Evolutionary conservation across 106 monocot species (phyloP), one percentile per base, ranked within the genome.

Genomic region (Cymbidium sinense): DNA sequence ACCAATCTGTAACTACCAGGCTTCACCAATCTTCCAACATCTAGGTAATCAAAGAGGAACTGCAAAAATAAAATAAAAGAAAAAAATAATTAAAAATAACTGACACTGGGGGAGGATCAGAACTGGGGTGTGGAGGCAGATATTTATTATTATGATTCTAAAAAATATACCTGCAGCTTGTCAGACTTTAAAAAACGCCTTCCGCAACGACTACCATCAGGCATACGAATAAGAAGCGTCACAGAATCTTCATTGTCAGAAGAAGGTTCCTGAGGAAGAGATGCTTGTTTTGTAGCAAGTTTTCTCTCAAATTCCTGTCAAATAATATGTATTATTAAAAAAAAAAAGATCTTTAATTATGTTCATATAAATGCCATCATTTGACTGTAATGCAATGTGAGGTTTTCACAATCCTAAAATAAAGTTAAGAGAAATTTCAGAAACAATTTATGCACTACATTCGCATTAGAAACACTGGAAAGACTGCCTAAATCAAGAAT

Each of bases 1-100:
- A 99, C 98, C 94, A 99, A 79, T 90, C 86, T 88, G 78, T 99
- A 99, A n/a, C 83, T 87, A n/a, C 89, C 84, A 80, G 98, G 94
- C 80, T 89, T 94, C 50, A 87, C 90, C 70, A 86, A 76, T 75
- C 92, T 84, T 65, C 90, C 90, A 80, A 87, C 34, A 64, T 99
- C 98, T 43, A 99, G 85, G 52, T 86, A 92, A 86, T 99, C 92
- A 85, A 89, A 89, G 54, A 99, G 87, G n/a, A 77, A 85, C 98
- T 99, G 94, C 94, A 92, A 77, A 39, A n/a, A 58, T n/a, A 58
- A n/a, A 58, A 3, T n/a, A 51, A 51, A 51, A 12, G 61, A 62
- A 76, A 50, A 23, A 47, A 54, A 21, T 67, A 54, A 28, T 50
- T 23, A 77, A 30, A 80, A 71, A 39, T 12, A 70, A 81, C 7